These are phyloP conservation scores for Sphenostylis stenocarpa DNA, from an alignment of 306 rosid genomes.

Conservation along the genomic window DNA sequence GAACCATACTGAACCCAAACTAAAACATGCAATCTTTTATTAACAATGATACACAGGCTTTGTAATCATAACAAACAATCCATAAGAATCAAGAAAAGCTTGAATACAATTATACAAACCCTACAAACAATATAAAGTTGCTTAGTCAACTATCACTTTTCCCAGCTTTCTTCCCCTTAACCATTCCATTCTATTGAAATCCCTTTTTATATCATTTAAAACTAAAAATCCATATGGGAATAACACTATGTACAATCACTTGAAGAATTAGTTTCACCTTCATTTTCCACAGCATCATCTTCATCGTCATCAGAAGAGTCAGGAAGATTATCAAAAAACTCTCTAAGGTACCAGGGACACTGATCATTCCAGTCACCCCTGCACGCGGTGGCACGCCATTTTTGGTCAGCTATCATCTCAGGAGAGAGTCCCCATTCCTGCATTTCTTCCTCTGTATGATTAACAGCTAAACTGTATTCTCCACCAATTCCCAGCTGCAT, in stretches of 20 bases:
- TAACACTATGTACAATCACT: background rate
- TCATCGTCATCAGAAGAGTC: slow-evolving; percentile 56
- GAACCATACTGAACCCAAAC: background rate
- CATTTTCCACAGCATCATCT: slow-evolving; percentile 35
- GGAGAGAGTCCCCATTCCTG: slow-evolving; percentile 83
- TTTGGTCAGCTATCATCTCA: slow-evolving; percentile 85
- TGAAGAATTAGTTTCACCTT: slow-evolving; percentile 23
- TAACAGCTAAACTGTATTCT: slow-evolving; percentile 84
- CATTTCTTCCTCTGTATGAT: slow-evolving; percentile 77
- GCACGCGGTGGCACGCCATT: slow-evolving; percentile 64
- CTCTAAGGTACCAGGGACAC: slow-evolving; percentile 79
- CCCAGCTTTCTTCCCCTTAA: background rate
- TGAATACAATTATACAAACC: slow-evolving; percentile 1
- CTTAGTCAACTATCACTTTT: background rate
- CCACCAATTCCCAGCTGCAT: slow-evolving; percentile 86
- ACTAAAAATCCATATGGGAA: background rate
- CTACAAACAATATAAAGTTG: background rate
- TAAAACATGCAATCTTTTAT: background rate
- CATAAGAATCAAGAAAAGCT: background rate
- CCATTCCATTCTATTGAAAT: background rate
- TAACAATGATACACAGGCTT: background rate
- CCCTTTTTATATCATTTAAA: background rate
- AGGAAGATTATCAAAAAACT: slow-evolving; percentile 63
- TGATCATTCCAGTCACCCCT: slow-evolving; percentile 73
- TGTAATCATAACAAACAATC: background rate